Conservation (phyloP, 345 rosid species). For the Kernera saxatilis region DNA sequence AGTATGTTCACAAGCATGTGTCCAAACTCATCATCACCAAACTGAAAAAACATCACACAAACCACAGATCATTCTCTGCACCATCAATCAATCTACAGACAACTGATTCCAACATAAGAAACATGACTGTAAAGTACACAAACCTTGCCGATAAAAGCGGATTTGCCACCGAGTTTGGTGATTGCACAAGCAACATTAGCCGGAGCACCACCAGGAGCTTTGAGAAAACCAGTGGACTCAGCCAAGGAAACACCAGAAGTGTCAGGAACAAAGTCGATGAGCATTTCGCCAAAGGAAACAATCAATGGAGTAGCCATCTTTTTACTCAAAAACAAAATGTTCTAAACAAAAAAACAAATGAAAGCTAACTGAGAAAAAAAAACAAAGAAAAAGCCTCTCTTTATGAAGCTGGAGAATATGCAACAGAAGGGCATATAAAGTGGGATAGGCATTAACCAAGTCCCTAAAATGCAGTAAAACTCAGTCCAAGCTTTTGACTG, state of each 20-base stretch:
- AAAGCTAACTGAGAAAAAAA: no score
- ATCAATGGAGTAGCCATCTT: conserved; percentile 31
- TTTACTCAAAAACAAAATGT: no score
- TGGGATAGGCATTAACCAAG: conserved; percentile 7
- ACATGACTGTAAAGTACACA: neutral
- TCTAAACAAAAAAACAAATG: no score
- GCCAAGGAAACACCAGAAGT: conserved; percentile 64
- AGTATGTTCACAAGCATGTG: conserved; percentile 57
- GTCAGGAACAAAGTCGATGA: conserved; percentile 73
- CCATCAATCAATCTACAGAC: neutral
- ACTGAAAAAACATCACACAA: conserved; percentile 21
- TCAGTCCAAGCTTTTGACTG: conserved; percentile 22
- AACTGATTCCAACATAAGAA: neutral
- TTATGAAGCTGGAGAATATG: neutral
- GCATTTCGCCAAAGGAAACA: conserved; percentile 70
- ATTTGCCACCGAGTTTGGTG: conserved; percentile 54
- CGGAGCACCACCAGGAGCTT: conserved; percentile 79
- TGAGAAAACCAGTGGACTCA: conserved; percentile 54
- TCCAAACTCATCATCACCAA: conserved; percentile 77
- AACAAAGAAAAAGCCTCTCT: neutral
- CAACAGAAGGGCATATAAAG: conserved; percentile 10
- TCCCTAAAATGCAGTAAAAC: neutral
- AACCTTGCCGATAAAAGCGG: conserved; percentile 69
- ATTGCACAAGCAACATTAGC: conserved; percentile 83
- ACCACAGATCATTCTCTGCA: neutral